phyloP scores from a whole-genome alignment of 768 basidiomycete species.

The Mycena rebaudengoi region DNA sequence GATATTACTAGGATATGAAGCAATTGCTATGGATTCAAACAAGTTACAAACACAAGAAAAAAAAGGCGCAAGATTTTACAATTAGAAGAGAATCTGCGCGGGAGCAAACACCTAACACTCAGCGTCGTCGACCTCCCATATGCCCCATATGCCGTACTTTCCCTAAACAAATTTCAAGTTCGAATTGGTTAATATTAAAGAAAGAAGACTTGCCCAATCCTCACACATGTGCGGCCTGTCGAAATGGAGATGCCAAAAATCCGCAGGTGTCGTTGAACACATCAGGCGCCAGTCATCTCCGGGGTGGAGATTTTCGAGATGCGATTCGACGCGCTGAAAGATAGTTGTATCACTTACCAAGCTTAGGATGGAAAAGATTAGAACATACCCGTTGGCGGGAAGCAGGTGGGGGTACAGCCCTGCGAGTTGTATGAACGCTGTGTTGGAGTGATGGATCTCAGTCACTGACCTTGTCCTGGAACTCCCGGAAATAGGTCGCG shows the following conservation, averaged over 20 bases:
- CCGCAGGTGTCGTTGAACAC: constrained; percentile 40
- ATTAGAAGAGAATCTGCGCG: no score
- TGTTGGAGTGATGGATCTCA: not conserved
- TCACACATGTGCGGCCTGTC: constrained; percentile 31
- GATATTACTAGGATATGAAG: no score
- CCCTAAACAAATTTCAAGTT: no score
- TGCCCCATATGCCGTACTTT: no score
- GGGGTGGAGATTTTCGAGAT: constrained; percentile 34
- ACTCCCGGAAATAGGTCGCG: constrained; percentile 31
- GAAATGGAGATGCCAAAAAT: constrained; percentile 35
- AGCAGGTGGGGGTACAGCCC: constrained; percentile 24
- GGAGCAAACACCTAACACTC: no score
- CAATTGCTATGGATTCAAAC: no score
- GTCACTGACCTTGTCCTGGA: constrained; percentile 39
- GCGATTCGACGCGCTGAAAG: constrained; percentile 37
- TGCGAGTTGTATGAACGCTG: not conserved
- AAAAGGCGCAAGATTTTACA: no score
- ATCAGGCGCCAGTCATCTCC: constrained; percentile 40
- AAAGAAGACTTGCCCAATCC: constrained; percentile 25
- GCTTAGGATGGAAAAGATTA: no score
- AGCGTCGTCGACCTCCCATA: no score
- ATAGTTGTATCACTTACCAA: not conserved
- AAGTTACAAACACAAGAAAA: no score
- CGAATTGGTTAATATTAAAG: no score
- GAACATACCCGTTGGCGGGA: constrained; percentile 18